Evolutionary conservation across 2,329 filamentous ascomycete species (phyloP).

Genomic region (Alternaria sp.): DNA sequence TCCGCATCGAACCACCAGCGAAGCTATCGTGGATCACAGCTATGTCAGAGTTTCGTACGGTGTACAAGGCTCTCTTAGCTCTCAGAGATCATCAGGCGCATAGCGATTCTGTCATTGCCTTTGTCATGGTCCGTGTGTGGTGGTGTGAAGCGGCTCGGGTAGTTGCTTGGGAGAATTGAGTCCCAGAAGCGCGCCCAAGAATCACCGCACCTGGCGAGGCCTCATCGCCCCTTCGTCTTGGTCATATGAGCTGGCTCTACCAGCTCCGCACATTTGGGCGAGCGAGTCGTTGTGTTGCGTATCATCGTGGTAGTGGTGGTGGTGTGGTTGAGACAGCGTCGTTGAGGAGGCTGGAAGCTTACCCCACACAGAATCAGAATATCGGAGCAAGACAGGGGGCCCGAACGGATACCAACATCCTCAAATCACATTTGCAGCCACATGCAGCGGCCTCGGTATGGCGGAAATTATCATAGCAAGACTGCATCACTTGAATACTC

Average conservation of each 20-base stretch:
- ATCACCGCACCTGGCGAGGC: neutral
- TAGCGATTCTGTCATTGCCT: neutral
- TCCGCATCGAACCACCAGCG: neutral
- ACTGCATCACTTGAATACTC: neutral
- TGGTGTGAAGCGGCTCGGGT: neutral
- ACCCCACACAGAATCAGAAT: constrained; percentile 19
- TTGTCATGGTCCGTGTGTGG: neutral
- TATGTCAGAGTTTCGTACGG: neutral
- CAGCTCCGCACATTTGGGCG: neutral
- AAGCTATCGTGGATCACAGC: neutral
- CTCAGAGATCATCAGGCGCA: neutral
- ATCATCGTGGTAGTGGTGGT: constrained; percentile 13
- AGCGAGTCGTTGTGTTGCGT: constrained; percentile 2
- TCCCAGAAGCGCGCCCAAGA: neutral
- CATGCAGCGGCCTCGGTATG: neutral
- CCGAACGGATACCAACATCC: constrained; percentile 7
- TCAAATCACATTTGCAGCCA: constrained; percentile 11
- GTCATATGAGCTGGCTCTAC: neutral
- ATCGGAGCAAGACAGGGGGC: constrained; percentile 6
- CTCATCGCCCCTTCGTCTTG: neutral
- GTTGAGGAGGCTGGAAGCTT: constrained; percentile 14
- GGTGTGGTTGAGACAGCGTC: constrained; percentile 12
- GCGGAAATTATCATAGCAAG: neutral
- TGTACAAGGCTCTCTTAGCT: neutral
- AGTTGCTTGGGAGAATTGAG: constrained; percentile 9